Percentiles rank a stretch among this genome's conserved stretches.
Conservation (phyloP, 2,329 filamentous ascomycete genomes). For the Exutisphaerella laricina region DNA sequence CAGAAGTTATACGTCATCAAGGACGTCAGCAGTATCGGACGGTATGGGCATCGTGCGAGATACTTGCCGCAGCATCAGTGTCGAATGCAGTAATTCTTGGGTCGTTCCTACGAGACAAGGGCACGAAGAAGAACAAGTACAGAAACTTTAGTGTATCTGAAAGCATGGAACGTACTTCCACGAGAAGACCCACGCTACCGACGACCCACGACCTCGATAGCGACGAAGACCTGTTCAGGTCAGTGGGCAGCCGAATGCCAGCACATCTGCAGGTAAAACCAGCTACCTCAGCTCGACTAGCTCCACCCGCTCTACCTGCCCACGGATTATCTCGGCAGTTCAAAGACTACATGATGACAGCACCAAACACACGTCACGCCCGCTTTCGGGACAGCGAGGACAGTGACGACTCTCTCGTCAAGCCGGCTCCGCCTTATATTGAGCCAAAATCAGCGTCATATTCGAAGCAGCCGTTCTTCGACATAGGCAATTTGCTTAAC, state of each 20-base stretch:
- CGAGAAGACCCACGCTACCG: constrained; percentile 56
- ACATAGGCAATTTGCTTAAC: constrained; percentile 71
- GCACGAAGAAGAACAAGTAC: constrained; percentile 83
- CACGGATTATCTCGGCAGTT: constrained; percentile 1
- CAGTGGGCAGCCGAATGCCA: constrained; percentile 64
- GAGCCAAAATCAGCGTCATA: constrained; percentile 19
- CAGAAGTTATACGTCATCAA: constrained; percentile 62
- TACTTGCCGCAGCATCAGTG: constrained; percentile 79
- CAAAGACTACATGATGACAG: neutral
- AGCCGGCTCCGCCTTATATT: constrained; percentile 7
- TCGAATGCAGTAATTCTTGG: constrained; percentile 87
- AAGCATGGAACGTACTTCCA: constrained; percentile 51
- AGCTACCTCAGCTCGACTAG: constrained; percentile 32
- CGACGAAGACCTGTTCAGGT: constrained; percentile 82
- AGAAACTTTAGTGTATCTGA: constrained; percentile 52
- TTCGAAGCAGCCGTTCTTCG: constrained; percentile 56
- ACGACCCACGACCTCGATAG: constrained; percentile 71
- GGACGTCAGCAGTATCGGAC: constrained; percentile 83
- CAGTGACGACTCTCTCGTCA: constrained; percentile 13
- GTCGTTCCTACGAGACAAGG: constrained; percentile 85
- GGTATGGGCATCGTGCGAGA: constrained; percentile 81
- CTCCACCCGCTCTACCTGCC: constrained; percentile 39
- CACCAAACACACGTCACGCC: neutral
- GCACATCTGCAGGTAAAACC: constrained; percentile 40
- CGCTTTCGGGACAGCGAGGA: constrained; percentile 11